phyloP scores from a whole-genome alignment of 2,329 filamentous ascomycete species.

The Arthrobotrys pseudoclavata region DNA sequence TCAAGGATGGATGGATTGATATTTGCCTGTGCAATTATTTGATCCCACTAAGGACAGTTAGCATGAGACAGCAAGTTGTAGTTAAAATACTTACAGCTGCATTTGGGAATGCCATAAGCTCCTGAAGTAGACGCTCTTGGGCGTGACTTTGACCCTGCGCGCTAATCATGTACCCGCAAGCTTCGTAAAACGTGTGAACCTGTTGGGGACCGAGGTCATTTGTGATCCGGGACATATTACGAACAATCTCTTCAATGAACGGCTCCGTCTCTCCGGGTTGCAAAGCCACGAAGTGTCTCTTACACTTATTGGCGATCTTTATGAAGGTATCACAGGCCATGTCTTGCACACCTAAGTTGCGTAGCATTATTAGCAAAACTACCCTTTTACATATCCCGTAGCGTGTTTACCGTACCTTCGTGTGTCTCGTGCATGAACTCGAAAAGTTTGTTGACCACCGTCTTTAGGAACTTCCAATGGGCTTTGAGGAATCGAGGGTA shows the following conservation, averaged over 20 bases:
- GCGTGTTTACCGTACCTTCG: constrained; percentile 76
- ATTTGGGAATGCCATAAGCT: constrained; percentile 94
- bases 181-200: constrained; percentile 98
- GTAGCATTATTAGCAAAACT: constrained; percentile 50
- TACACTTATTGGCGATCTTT: constrained; percentile 98
- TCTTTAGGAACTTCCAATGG: constrained; percentile 99
- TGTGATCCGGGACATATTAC: constrained; percentile 95
- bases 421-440: constrained; percentile 99
- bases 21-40: constrained; percentile 90
- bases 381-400: neutral
- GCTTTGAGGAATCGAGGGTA: constrained; percentile 98
- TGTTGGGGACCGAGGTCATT: constrained; percentile 95
- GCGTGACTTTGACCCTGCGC: constrained; percentile 95
- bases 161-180: constrained; percentile 98
- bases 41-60: constrained; percentile 76
- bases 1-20: constrained; percentile 87
- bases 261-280: constrained; percentile 95
- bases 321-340: constrained; percentile 99
- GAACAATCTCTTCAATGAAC: constrained; percentile 98
- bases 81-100: constrained; percentile 71
- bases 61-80: neutral
- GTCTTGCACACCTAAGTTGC: constrained; percentile 83
- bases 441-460: constrained; percentile 98
- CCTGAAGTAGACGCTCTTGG: constrained; percentile 89
- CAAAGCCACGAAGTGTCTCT: constrained; percentile 94